These are phyloP conservation scores for Mycothermus thermophilus DNA, from an alignment of 495 filamentous ascomycete species.

Conservation along the genomic window DNA sequence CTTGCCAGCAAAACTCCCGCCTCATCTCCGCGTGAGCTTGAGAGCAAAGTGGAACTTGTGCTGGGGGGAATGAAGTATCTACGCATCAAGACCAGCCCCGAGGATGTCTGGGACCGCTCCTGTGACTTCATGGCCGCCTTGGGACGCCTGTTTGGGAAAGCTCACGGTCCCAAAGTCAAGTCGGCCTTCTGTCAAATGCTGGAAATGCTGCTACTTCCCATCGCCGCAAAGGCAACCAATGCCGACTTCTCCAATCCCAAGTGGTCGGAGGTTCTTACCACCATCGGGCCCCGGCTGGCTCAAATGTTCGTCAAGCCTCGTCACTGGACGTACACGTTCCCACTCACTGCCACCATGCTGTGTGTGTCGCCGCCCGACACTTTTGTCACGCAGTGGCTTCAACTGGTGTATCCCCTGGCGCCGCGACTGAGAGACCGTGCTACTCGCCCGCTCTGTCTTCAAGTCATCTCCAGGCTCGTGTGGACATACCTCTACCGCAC, in stretches of 20 bases:
- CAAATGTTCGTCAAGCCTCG: slow-evolving; percentile 81
- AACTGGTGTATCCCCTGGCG: slow-evolving; percentile 60
- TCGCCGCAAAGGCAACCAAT: slow-evolving; percentile 62
- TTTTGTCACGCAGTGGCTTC: slow-evolving; percentile 74
- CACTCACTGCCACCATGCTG: slow-evolving; percentile 67
- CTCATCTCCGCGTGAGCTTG: slow-evolving; percentile 42
- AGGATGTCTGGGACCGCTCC: slow-evolving; percentile 68
- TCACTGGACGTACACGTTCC: slow-evolving; percentile 79
- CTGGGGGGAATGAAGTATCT: slow-evolving; percentile 86
- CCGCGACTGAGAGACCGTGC: slow-evolving; percentile 69
- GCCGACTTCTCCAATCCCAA: slow-evolving; percentile 60
- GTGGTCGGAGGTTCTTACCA: slow-evolving; percentile 73
- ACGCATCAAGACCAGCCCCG: slow-evolving; percentile 52
- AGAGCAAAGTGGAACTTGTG: slow-evolving; percentile 68
- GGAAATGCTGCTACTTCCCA: slow-evolving; percentile 72
- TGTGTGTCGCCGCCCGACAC: slow-evolving; percentile 77
- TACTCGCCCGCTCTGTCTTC: slow-evolving; percentile 65
- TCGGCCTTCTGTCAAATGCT: slow-evolving; percentile 87
- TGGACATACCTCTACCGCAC: slow-evolving; percentile 91
- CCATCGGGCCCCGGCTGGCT: slow-evolving; percentile 57
- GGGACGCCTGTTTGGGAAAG: slow-evolving; percentile 65
- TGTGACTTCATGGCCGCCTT: slow-evolving; percentile 77
- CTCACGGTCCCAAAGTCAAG: slow-evolving; percentile 78
- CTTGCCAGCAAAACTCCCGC: slow-evolving; percentile 48
- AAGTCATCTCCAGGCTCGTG: slow-evolving; percentile 79